These are phyloP conservation scores for Tulasnella sp. DNA, from an alignment of 768 basidiomycete genomes.

Conservation along the genomic window DNA sequence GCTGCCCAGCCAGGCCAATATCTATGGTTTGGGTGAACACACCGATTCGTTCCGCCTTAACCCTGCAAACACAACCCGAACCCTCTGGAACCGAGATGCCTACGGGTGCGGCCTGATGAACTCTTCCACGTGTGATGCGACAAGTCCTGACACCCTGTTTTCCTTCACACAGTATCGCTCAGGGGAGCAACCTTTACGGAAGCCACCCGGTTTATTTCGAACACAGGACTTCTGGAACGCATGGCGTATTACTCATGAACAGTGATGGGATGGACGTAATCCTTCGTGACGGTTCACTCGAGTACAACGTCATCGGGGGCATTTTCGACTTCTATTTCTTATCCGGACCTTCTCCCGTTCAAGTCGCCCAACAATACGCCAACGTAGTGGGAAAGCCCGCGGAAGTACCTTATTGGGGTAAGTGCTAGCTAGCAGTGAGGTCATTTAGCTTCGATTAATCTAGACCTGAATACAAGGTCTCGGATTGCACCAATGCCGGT, in stretches of 20 bases:
- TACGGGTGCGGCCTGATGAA: constrained; percentile 45
- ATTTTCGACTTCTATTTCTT: constrained; percentile 80
- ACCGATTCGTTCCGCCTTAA: constrained; percentile 65
- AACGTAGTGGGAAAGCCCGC: constrained; percentile 67
- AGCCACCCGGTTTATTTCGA: constrained; percentile 76
- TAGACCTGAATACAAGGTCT: constrained; percentile 43
- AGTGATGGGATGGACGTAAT: constrained; percentile 81
- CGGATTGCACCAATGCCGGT: constrained; percentile 73
- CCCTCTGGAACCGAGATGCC: constrained; percentile 69
- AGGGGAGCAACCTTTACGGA: constrained; percentile 67
- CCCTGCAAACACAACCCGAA: constrained; percentile 49
- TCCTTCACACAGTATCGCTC: constrained; percentile 46
- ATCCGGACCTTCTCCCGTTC: constrained; percentile 55
- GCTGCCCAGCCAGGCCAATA: constrained; percentile 63
- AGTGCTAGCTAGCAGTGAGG: not conserved
- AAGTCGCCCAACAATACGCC: constrained; percentile 69
- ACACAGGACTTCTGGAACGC: constrained; percentile 65
- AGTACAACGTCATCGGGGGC: constrained; percentile 80
- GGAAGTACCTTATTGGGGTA: constrained; percentile 73
- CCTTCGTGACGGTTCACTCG: constrained; percentile 55
- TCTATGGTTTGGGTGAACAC: constrained; percentile 81
- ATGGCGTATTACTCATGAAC: constrained; percentile 70
- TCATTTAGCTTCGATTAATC: not conserved
- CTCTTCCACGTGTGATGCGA: constrained; percentile 11
- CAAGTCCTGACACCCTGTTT: constrained; percentile 21